Conservation (phyloP, 768 basidiomycete species). For the Boletus sp. region DNA sequence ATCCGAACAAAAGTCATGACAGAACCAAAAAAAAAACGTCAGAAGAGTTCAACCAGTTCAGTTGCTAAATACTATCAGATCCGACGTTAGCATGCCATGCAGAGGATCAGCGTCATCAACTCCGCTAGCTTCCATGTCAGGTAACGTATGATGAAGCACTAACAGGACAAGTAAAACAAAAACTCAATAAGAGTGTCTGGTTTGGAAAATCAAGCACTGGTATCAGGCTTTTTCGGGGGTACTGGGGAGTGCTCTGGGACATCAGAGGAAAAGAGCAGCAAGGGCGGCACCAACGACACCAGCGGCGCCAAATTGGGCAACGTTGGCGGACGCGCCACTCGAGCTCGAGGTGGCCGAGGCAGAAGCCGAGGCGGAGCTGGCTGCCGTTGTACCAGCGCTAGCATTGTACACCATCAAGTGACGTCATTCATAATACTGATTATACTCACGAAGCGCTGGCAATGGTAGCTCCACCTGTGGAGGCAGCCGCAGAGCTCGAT, state of each 20-base stretch:
- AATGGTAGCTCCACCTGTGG: neutral
- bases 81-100: neutral
- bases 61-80: constrained; percentile 2
- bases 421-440: neutral
- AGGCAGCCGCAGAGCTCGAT: neutral
- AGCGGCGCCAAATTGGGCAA: constrained; percentile 42
- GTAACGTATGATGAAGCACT: constrained; percentile 19
- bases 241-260: neutral
- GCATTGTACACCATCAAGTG: constrained; percentile 7
- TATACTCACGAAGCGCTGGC: constrained; percentile 17
- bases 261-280: constrained; percentile 39
- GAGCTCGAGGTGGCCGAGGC: constrained; percentile 28
- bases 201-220: constrained; percentile 12
- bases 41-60: neutral
- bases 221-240: constrained; percentile 16
- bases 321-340: constrained; percentile 40
- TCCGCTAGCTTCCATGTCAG: constrained; percentile 1
- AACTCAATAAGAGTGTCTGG: constrained; percentile 12
- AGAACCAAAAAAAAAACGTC: neutral
- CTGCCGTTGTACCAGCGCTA: constrained; percentile 1
- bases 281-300: constrained; percentile 36
- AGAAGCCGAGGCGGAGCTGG: constrained; percentile 1
- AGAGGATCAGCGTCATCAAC: neutral
- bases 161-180: constrained; percentile 3
- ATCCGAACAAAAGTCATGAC: constrained; percentile 16